Base-by-base conservation (phyloP, 805 yeast genomes). In the Pichia membranifaciens region DNA sequence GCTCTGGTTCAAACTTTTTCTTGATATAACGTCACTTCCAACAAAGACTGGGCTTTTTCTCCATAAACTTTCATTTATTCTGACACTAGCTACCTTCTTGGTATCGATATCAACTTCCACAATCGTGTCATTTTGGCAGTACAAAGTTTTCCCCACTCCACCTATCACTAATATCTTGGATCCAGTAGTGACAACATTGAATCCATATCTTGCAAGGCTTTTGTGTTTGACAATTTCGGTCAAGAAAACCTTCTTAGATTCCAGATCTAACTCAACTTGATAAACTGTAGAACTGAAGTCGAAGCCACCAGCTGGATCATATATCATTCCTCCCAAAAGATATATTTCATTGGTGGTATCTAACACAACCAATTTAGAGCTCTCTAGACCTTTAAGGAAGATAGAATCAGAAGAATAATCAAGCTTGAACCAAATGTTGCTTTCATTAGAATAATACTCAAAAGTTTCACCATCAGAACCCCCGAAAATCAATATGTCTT, bases 181-280 rank as follows among this genome's bases (percentile, higher is more conserved):
- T n/a, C 59, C 53, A 1, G 69, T 32, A 34, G 67, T 59, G 4
- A 58, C 54, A 1, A 64, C 57, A 45, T 71, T 64, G 20, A 78
- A 66, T 2, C 87, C 86, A 45, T 75, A 76, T 51, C 84, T 67
- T 45, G 63, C 68, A 23, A 75, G 59, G 7, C 69, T 51, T 1
- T 62, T 58, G 43, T 73, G 58, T 2, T 47, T 39, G 6, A 61
- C 43, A 5, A 54, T 23, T 3, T 54, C 43, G 3, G 47, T 47
- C 2, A 69, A 43, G 1, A 15, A 21, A 3, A 71, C 60, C 1
- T 29, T 40, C 8, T 50, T 48, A 1, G 50, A 53, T 1, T 38
- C 48, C 0, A 50, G 36, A 32, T 45, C 38, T 7, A 54, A 8
- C 3, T 54, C 49, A 48, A 76, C 75, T 25, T 54, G 49, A 47